Conservation (phyloP, 2,329 filamentous ascomycete genomes). For the Scleromitrula shiraiana region DNA sequence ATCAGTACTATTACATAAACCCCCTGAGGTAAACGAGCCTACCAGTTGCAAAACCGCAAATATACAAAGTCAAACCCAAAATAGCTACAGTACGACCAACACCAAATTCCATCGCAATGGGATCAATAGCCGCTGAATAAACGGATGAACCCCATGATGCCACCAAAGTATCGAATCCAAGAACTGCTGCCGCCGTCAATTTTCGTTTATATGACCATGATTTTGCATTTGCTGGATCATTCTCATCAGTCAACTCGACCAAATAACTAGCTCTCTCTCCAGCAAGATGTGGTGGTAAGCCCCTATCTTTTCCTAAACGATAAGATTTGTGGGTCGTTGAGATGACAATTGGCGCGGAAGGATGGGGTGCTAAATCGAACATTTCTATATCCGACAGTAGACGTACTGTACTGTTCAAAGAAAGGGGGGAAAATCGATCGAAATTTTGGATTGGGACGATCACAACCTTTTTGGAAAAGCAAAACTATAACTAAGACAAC, state of each 20-base stretch:
- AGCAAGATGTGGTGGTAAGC: slow-evolving; percentile 4
- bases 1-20: too few relatives aligned
- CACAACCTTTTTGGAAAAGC: neutral
- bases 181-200: slow-evolving; percentile 17
- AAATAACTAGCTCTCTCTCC: slow-evolving; percentile 9
- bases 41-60: slow-evolving; percentile 50
- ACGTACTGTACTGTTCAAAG: too few relatives aligned
- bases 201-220: slow-evolving; percentile 9
- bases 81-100: slow-evolving; percentile 48
- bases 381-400: too few relatives aligned
- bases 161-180: slow-evolving; percentile 25
- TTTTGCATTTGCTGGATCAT: slow-evolving; percentile 11
- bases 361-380: slow-evolving; percentile 9
- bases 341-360: neutral
- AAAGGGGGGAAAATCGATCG: neutral
- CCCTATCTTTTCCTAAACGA: slow-evolving; percentile 7
- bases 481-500: neutral
- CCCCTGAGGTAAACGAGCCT: too few relatives aligned
- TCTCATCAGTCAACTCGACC: slow-evolving; percentile 9
- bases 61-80: slow-evolving; percentile 49
- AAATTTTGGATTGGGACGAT: neutral
- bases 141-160: slow-evolving; percentile 25
- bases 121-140: slow-evolving; percentile 39
- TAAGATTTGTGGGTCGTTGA: slow-evolving; percentile 7
- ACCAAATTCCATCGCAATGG: slow-evolving; percentile 43